These are phyloP conservation scores for Ophiostoma angusticollis DNA, from an alignment of 2,329 filamentous ascomycete genomes.

Conservation along the genomic window DNA sequence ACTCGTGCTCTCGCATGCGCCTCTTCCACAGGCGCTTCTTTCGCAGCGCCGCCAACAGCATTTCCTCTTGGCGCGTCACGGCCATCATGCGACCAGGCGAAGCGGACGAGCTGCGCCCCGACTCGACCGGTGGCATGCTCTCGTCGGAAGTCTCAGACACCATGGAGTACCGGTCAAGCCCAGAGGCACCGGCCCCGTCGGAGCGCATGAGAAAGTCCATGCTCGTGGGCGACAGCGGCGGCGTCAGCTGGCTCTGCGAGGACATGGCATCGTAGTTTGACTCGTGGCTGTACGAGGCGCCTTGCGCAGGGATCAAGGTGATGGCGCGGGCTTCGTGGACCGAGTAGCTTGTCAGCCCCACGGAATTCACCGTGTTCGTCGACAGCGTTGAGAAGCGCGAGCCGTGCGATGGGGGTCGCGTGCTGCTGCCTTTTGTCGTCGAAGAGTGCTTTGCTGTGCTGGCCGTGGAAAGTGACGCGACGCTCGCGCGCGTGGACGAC, in stretches of 20 bases:
- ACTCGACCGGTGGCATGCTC: slow-evolving; percentile 3
- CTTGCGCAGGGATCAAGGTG: slow-evolving; percentile 22
- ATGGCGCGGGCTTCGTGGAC: slow-evolving; percentile 28
- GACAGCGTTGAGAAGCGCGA: slow-evolving; percentile 22
- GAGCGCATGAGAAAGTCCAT: slow-evolving; percentile 36
- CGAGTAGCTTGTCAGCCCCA: slow-evolving; percentile 4
- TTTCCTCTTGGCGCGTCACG: slow-evolving; percentile 45
- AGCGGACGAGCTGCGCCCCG: slow-evolving; percentile 12
- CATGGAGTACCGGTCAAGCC: slow-evolving; percentile 21
- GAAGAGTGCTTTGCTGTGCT: slow-evolving; percentile 2
- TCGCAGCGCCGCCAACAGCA: slow-evolving; percentile 43
- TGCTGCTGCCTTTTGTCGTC: slow-evolving; percentile 10
- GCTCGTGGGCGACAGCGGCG: slow-evolving; percentile 39
- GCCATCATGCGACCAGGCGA: slow-evolving; percentile 37
- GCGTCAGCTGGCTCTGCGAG: slow-evolving; percentile 21
- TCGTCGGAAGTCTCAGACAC: slow-evolving; percentile 14
- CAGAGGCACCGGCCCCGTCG: slow-evolving; percentile 11
- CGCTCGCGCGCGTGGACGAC: slow-evolving; percentile 20
- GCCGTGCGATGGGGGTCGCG: slow-evolving; percentile 19
- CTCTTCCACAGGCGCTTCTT: slow-evolving; percentile 45
- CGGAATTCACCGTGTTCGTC: not conserved
- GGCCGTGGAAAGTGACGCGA: slow-evolving; percentile 15
- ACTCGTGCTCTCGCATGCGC: slow-evolving; percentile 41
- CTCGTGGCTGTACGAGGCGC: not conserved
- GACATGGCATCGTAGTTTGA: not conserved